Evolutionary conservation across 345 rosid genomes (phyloP).

Genomic region (Corchorus olitorius): DNA sequence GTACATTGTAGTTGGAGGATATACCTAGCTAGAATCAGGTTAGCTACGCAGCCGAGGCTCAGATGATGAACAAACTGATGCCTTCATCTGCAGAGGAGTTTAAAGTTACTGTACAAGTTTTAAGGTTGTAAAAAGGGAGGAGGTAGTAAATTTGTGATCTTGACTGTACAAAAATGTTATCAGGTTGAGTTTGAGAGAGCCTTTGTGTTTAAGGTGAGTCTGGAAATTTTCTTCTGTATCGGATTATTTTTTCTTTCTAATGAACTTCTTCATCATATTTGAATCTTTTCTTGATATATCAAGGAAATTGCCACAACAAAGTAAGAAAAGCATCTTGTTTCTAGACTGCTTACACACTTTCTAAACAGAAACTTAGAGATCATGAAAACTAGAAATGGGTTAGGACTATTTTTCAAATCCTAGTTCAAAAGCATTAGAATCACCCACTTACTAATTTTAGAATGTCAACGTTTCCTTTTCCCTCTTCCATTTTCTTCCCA

Average conservation of each 20-base stretch:
- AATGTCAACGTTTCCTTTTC: no score
- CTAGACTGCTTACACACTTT: background rate
- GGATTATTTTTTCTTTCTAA: background rate
- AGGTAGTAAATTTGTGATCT: background rate
- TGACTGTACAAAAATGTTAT: background rate
- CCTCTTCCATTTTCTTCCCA: no score
- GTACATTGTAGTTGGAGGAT: constrained; percentile 54
- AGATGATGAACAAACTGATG: constrained; percentile 24
- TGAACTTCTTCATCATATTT: background rate
- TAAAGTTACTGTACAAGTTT: constrained; percentile 7
- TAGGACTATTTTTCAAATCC: no score
- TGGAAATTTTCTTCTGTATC: background rate
- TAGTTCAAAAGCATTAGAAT: no score
- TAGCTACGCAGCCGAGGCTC: constrained; percentile 17
- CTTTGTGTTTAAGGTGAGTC: background rate
- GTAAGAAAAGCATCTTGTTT: background rate
- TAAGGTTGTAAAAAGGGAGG: background rate
- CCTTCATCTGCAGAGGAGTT: constrained; percentile 26
- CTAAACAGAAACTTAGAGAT: no score
- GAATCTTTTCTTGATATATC: background rate
- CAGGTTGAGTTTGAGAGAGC: background rate
- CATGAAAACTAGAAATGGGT: no score
- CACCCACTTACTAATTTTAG: no score
- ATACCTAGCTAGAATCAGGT: constrained; percentile 52
- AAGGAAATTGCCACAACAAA: no score